phyloP scores from a whole-genome alignment of 78 protist genomes.

The slime mould (Dictyostelium discoideum) region DNA sequence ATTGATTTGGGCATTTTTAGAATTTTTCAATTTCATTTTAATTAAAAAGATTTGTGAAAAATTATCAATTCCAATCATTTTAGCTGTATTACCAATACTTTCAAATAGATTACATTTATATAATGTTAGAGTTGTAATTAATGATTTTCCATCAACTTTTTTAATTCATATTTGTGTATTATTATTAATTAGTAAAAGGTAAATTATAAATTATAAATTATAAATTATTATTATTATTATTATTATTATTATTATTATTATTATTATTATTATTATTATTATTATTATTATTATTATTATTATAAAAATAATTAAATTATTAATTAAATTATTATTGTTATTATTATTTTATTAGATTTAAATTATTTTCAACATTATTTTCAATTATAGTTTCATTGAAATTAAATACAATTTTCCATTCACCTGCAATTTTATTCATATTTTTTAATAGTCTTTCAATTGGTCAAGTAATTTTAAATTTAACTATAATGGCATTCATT shows the following conservation, averaged over 20 bases:
- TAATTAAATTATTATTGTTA: not conserved
- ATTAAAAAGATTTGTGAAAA: constrained; percentile 18
- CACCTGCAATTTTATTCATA: constrained; percentile 67
- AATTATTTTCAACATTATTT: constrained; percentile 46
- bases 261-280: too few relatives aligned
- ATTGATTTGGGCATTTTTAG: constrained; percentile 70
- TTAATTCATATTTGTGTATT: constrained; percentile 44
- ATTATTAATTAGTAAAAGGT: constrained; percentile 21
- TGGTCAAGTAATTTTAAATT: not conserved
- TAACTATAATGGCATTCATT: constrained; percentile 24
- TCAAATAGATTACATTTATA: constrained; percentile 81
- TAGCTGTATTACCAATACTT: constrained; percentile 53
- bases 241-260: not conserved
- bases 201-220: too few relatives aligned
- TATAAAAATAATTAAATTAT: too few relatives aligned
- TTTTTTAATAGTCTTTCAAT: constrained; percentile 1
- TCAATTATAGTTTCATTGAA: constrained; percentile 72
- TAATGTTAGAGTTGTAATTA: constrained; percentile 79
- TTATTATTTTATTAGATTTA: constrained; percentile 16
- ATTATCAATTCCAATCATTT: constrained; percentile 31
- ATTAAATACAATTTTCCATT: constrained; percentile 63
- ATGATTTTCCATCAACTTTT: constrained; percentile 76
- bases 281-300: not conserved
- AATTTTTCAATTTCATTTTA: constrained; percentile 5
- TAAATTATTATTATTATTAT: not conserved